Base-by-base conservation (phyloP, 768 basidiomycete species). In the Pisolithus microcarpus region DNA sequence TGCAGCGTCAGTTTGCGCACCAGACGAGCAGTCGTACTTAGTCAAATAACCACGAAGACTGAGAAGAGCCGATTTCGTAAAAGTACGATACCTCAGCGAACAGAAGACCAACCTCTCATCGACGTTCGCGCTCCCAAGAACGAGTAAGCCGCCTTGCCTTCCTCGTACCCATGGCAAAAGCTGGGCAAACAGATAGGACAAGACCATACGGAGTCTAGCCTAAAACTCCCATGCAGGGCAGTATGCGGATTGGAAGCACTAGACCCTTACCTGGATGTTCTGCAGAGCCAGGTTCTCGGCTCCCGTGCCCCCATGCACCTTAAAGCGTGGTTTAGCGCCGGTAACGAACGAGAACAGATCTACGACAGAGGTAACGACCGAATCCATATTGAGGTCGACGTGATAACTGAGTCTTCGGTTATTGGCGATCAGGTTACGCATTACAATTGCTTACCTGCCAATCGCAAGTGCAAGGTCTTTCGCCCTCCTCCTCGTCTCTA, bases 91-190 rank as follows among this genome's bases (percentile, higher is more conserved):
- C 18, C 31, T 11, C 21, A 5, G 23, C 3, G 13, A 19, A 31
- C 38, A 6, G n/a, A 48, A 42, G 38, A 55, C 64, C 26, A 51
- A 85, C 91, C 91, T 95, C 73, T 98, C 96, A 61, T 99, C 96
- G 2, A 99, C 96, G 62, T 98, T 98, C 16, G 96, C 94, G 56
- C 91, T 94, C 1, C 96, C 96, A n/a, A 98, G 77, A 1, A 98
- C 96, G 23, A 98, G 81, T 34, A 99, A 68, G 6, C 91, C 91
- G 1, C 96, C 96, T 38, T 69, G 67, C 61, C 80, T 80, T 0
- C 93, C 91, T 54, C 94, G 74, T 0, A 86, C 89, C 85, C 90
- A 97, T 3, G 92, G 95, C 30, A 97, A 69, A 4, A 98, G 80
- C 61, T 97, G 95, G 7, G 95, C 94, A 58, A 98, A 97, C 69